These are phyloP conservation scores for Boletus pseudopeckii DNA, from an alignment of 768 basidiomycete genomes.

Conservation along the genomic window DNA sequence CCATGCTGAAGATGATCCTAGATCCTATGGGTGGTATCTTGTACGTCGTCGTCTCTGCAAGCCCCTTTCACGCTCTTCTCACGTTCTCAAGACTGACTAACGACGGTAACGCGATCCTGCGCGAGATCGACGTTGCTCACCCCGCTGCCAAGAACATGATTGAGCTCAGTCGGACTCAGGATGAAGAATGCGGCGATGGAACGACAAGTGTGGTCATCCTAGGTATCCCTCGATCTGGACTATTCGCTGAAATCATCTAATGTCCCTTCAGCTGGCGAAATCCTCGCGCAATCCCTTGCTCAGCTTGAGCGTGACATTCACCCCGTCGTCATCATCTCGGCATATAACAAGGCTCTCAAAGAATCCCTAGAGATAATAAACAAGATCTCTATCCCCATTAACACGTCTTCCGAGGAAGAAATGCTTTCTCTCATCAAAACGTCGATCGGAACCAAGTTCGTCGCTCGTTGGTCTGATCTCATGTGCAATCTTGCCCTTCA, in stretches of 20 bases:
- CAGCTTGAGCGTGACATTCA: conserved; percentile 97
- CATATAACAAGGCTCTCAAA: conserved; percentile 94
- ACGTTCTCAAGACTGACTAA: conserved; percentile 72
- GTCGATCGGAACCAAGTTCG: conserved; percentile 98
- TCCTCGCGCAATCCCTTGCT: conserved; percentile 89
- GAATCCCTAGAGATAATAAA: conserved; percentile 88
- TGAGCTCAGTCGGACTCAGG: conserved; percentile 94
- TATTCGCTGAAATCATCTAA: neutral
- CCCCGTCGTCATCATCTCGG: conserved; percentile 97
- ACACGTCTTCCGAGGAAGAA: conserved; percentile 77
- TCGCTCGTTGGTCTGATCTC: conserved; percentile 92
- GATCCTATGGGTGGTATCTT: conserved; percentile 99
- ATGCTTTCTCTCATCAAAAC: conserved; percentile 98
- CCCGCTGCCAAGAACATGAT: conserved; percentile 99
- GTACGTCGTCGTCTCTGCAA: conserved; percentile 42
- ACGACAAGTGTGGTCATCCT: conserved; percentile 98
- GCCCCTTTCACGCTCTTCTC: neutral
- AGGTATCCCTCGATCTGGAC: conserved; percentile 48
- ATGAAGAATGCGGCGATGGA: conserved; percentile 98
- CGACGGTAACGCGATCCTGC: conserved; percentile 97
- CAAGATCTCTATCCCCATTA: conserved; percentile 84
- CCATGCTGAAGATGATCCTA: conserved; percentile 99
- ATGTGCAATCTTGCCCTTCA: conserved; percentile 95
- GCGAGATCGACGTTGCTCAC: conserved; percentile 98
- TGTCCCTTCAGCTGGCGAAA: conserved; percentile 73